Evolutionary conservation across 2,329 filamentous ascomycete species (phyloP).

Genomic region (Fusarium chuoi): DNA sequence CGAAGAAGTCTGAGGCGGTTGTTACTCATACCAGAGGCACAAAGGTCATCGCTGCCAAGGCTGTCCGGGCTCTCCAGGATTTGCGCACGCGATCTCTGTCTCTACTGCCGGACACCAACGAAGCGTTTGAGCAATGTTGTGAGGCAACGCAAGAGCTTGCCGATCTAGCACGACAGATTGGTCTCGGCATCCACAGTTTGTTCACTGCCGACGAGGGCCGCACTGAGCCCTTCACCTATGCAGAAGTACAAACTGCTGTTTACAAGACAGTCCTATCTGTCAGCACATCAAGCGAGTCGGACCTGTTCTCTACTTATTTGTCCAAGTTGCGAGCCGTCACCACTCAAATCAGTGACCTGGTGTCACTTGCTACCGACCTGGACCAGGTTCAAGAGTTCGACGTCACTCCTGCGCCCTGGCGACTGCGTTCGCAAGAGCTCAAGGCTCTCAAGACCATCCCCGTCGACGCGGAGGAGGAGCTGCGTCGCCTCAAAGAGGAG

Average conservation of each 20-base stretch:
- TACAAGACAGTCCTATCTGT: constrained; percentile 59
- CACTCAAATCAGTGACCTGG: constrained; percentile 74
- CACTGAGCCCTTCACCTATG: constrained; percentile 71
- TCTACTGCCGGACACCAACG: constrained; percentile 72
- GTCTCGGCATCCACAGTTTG: constrained; percentile 71
- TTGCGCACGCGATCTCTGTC: constrained; percentile 80
- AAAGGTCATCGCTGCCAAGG: constrained; percentile 85
- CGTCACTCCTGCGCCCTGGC: constrained; percentile 80
- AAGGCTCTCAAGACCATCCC: constrained; percentile 84
- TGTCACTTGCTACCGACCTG: constrained; percentile 75
- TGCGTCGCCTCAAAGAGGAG: constrained; percentile 82
- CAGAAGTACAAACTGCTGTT: constrained; percentile 73
- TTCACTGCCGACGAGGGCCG: constrained; percentile 76
- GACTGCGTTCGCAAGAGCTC: constrained; percentile 81
- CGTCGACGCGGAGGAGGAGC: constrained; percentile 85
- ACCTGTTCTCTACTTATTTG: constrained; percentile 75
- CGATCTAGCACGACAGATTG: constrained; percentile 72
- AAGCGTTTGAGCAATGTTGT: constrained; percentile 77
- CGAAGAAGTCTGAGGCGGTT: constrained; percentile 75
- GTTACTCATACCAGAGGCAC: constrained; percentile 81
- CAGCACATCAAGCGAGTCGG: constrained; percentile 69
- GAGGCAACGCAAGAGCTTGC: constrained; percentile 72
- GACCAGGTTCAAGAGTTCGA: constrained; percentile 84
- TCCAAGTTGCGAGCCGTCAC: constrained; percentile 73
- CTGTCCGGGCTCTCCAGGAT: constrained; percentile 80